These are phyloP conservation scores for Eudorina sp. DNA, from an alignment of 139 green algal species.

Conservation along the genomic window DNA sequence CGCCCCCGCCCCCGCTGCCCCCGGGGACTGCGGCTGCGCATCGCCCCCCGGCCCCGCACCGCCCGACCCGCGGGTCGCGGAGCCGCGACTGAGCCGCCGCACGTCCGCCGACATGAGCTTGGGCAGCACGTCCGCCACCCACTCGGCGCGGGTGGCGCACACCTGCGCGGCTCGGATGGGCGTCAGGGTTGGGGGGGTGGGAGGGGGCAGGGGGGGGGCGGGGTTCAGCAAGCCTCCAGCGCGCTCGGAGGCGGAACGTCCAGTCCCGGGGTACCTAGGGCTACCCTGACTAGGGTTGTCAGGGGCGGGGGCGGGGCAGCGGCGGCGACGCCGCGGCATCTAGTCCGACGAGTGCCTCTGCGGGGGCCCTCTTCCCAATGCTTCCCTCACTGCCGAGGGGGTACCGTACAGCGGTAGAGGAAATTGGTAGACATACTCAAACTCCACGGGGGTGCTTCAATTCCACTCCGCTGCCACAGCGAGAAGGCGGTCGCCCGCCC, in stretches of 20 bases:
- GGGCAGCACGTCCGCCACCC: conserved; percentile 80
- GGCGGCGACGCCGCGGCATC: no score
- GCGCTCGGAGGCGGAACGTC: not conserved
- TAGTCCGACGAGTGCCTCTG: no score
- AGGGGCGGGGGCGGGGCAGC: no score
- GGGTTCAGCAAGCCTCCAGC: not conserved
- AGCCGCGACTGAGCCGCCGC: conserved; percentile 75
- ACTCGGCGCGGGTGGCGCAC: conserved; percentile 81
- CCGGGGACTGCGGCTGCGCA: not conserved
- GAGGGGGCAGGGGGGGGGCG: not conserved
- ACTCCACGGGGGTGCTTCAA: no score
- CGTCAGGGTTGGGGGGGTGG: no score
- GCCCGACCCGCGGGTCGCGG: not conserved
- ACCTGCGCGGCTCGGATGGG: conserved; percentile 74
- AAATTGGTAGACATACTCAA: no score
- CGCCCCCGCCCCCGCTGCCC: not conserved
- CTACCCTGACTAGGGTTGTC: no score
- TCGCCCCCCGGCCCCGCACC: conserved; percentile 29
- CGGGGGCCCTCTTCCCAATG: no score
- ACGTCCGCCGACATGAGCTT: conserved; percentile 83
- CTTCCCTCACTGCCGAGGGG: no score
- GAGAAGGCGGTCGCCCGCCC: no score
- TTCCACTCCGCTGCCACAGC: no score
- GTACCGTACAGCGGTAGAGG: no score
- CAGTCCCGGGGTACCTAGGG: not conserved